Evolutionary conservation across 106 monocot genomes (phyloP), one percentile per base, ranked within the genome.

Genomic region (Dactylorhiza incarnata): DNA sequence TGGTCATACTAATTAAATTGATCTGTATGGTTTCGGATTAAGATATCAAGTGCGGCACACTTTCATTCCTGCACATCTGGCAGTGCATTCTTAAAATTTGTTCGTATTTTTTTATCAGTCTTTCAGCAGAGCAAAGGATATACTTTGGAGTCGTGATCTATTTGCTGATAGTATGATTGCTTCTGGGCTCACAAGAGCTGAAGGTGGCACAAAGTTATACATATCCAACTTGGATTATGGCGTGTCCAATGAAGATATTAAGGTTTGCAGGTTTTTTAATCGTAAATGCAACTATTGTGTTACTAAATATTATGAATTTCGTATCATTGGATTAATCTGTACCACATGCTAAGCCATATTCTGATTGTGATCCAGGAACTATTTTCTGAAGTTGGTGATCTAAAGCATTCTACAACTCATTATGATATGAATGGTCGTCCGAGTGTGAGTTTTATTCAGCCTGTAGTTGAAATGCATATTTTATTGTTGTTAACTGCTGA

Each of bases 151-250:
- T 49, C 86, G 86, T 81, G 91, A 91, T 87, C 68, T 97, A 55
- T 93, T 93, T 77, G 71, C 84, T 52, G 93, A 87, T 75, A 87
- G 93, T 85, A 87, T 97, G 85, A 78, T 50, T 63, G 90, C 89
- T 77, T 84, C 80, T 68, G 86, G 95, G 4, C 80, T 88, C 6
- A n/a, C 8, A 76, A 87, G 82, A 81, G 55, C 61, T 81, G 89
- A 94, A 71, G 78, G 70, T 37, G 88, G 93, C 74, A 85, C 89
- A 78, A 99, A 99, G 71, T 71, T 99, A 11, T 99, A 94, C 80
- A 83, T 99, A 77, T 99, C 97, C 54, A 99, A 99, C 79, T 88
- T 99, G 82, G 94, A 99, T 82, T 88, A 86, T 82, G 84, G 97
- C 73, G 97, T 99, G 26, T 89, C 94, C 59, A 99, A 89, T 85